These are phyloP conservation scores for Eutrema heterophyllum DNA, from an alignment of 345 rosid species.

Conservation along the genomic window DNA sequence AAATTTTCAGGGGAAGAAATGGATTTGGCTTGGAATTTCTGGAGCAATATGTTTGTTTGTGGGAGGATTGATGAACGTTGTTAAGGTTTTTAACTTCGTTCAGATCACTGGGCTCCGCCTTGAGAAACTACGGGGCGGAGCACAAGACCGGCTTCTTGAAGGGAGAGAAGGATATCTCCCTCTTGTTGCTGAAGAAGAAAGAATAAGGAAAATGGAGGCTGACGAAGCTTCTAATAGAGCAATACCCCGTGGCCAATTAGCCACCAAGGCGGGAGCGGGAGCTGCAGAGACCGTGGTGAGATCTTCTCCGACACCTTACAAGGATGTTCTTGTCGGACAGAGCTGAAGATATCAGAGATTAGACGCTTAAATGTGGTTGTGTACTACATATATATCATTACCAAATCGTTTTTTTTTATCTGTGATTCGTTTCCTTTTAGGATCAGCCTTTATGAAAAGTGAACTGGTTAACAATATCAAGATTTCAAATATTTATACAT, in stretches of 20 bases:
- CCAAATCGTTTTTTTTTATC: background rate
- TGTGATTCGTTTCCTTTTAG: background rate
- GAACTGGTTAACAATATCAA: background rate
- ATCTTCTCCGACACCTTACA: slow-evolving; percentile 44
- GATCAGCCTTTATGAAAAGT: background rate
- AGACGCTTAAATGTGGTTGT: slow-evolving; percentile 4
- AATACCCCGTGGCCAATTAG: background rate
- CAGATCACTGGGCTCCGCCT: slow-evolving; percentile 48
- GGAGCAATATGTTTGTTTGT: slow-evolving; percentile 48
- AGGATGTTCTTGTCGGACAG: slow-evolving; percentile 43
- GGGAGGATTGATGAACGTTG: slow-evolving; percentile 57
- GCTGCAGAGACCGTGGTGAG: background rate
- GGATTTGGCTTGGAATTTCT: slow-evolving; percentile 52
- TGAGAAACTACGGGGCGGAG: slow-evolving; percentile 79
- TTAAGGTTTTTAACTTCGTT: slow-evolving; percentile 73
- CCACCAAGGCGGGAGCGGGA: slow-evolving; percentile 1
- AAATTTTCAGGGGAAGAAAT: slow-evolving; percentile 40
- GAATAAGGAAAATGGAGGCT: slow-evolving; percentile 31
- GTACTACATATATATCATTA: slow-evolving; percentile 9
- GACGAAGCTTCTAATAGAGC: slow-evolving; percentile 25
- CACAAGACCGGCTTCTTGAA: slow-evolving; percentile 44
- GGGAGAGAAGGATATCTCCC: slow-evolving; percentile 59
- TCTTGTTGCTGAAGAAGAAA: slow-evolving; percentile 48
- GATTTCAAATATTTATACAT: background rate
- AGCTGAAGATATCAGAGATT: background rate